Conservation (phyloP, 352 stramenopile genomes). For the Phytophthora palmivora region DNA sequence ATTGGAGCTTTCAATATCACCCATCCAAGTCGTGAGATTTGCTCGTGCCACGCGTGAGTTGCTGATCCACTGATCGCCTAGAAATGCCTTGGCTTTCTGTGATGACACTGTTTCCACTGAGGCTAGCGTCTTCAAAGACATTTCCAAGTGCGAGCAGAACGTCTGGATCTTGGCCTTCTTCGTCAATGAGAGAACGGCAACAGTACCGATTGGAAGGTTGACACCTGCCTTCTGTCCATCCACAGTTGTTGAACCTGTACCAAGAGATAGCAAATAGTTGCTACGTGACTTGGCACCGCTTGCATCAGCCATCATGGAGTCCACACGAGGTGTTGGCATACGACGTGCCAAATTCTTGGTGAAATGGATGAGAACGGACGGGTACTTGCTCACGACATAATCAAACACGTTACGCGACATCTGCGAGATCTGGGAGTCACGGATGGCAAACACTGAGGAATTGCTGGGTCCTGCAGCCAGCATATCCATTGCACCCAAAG, state of each 20-base stretch:
- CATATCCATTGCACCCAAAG: slow-evolving; percentile 86
- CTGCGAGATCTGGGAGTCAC: slow-evolving; percentile 88
- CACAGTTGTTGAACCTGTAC: slow-evolving; percentile 28
- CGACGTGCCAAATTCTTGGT: slow-evolving; percentile 80
- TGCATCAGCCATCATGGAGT: slow-evolving; percentile 52
- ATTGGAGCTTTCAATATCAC: slow-evolving; percentile 79
- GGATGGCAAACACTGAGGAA: slow-evolving; percentile 86
- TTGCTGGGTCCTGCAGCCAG: slow-evolving; percentile 73
- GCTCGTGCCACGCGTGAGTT: slow-evolving; percentile 69
- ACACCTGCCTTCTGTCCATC: slow-evolving; percentile 32
- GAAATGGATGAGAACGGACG: slow-evolving; percentile 77
- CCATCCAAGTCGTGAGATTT: slow-evolving; percentile 83
- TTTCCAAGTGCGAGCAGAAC: slow-evolving; percentile 73
- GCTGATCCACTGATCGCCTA: slow-evolving; percentile 76
- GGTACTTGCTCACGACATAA: slow-evolving; percentile 77
- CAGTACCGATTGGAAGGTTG: slow-evolving; percentile 66
- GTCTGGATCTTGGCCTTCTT: slow-evolving; percentile 78
- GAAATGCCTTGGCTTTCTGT: slow-evolving; percentile 61
- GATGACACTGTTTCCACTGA: slow-evolving; percentile 81
- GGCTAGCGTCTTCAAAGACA: slow-evolving; percentile 70
- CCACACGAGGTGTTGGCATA: slow-evolving; percentile 53
- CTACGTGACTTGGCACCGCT: slow-evolving; percentile 42
- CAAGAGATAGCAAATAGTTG: slow-evolving; percentile 70
- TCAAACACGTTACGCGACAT: slow-evolving; percentile 90
- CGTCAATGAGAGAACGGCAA: slow-evolving; percentile 82